These are phyloP conservation scores for Fusarium annulatum DNA, from an alignment of 2,329 filamentous ascomycete genomes.

Conservation along the genomic window DNA sequence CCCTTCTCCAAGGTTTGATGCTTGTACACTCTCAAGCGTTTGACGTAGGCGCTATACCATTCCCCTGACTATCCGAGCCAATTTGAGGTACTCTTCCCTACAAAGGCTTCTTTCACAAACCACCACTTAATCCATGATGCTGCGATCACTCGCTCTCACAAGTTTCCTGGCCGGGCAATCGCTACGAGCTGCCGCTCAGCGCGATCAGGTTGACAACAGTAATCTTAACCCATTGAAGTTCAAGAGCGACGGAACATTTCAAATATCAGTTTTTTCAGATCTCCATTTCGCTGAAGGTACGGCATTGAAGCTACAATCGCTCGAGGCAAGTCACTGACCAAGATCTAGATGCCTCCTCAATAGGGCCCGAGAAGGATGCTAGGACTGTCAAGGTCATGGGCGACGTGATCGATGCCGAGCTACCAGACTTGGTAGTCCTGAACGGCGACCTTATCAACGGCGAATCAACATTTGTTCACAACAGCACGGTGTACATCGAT, in stretches of 20 bases:
- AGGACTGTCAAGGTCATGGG: constrained; percentile 51
- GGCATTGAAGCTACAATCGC: fast-evolving
- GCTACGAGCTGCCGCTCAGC: neutral
- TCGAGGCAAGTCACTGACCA: neutral
- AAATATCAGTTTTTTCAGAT: constrained; percentile 35
- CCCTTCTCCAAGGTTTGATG: neutral
- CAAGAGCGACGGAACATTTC: constrained; percentile 23
- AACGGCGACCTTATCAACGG: constrained; percentile 78
- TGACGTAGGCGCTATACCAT: neutral
- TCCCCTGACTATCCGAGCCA: neutral
- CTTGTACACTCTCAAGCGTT: neutral
- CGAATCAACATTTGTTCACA: constrained; percentile 65
- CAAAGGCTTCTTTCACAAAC: neutral
- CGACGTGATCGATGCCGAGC: constrained; percentile 47
- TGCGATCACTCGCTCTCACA: constrained; percentile 8
- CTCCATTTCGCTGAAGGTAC: constrained; percentile 34
- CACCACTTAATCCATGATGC: neutral
- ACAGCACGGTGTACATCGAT: constrained; percentile 66
- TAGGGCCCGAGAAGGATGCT: constrained; percentile 52
- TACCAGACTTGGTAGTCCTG: constrained; percentile 69
- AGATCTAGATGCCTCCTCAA: constrained; percentile 17
- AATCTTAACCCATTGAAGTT: constrained; percentile 31
- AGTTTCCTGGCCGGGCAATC: constrained; percentile 7
- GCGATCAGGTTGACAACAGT: constrained; percentile 12
- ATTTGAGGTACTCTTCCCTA: neutral